These are phyloP conservation scores for Cichorium intybus DNA, from an alignment of 140 eudicot species.

Conservation along the genomic window DNA sequence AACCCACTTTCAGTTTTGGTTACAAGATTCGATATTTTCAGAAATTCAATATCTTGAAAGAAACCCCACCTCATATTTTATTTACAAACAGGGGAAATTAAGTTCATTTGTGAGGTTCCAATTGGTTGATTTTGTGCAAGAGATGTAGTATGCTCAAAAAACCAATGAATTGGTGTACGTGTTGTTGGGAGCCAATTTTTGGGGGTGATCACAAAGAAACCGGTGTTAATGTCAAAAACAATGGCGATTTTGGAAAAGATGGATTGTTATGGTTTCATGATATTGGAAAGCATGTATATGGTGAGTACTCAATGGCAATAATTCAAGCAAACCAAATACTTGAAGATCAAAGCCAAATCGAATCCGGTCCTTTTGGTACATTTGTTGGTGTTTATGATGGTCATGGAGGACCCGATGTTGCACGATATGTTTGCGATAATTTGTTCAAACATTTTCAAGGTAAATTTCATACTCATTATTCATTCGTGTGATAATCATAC, in stretches of 20 bases:
- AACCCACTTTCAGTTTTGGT: not conserved
- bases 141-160: conserved; percentile 58
- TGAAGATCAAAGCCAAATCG: conserved; percentile 80
- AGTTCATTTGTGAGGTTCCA: not conserved
- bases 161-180: conserved; percentile 51
- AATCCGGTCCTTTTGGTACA: conserved; percentile 76
- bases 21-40: conserved; percentile 11
- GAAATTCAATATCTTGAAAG: conserved; percentile 6
- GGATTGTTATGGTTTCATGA: conserved; percentile 71
- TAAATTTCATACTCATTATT: not conserved
- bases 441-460: conserved; percentile 61
- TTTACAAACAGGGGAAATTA: conserved; percentile 1
- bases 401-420: conserved; percentile 79
- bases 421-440: conserved; percentile 54
- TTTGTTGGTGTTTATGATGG: conserved; percentile 90
- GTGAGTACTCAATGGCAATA: conserved; percentile 81
- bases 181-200: conserved; percentile 49
- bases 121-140: conserved; percentile 32
- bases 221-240: conserved; percentile 10
- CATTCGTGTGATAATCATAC: not conserved
- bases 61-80: not conserved
- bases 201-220: conserved; percentile 26
- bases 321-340: conserved; percentile 67
- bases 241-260: conserved; percentile 36
- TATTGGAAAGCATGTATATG: conserved; percentile 48